These are phyloP conservation scores for Phytomonas francai DNA, from an alignment of 208 protist species.

Conservation along the genomic window DNA sequence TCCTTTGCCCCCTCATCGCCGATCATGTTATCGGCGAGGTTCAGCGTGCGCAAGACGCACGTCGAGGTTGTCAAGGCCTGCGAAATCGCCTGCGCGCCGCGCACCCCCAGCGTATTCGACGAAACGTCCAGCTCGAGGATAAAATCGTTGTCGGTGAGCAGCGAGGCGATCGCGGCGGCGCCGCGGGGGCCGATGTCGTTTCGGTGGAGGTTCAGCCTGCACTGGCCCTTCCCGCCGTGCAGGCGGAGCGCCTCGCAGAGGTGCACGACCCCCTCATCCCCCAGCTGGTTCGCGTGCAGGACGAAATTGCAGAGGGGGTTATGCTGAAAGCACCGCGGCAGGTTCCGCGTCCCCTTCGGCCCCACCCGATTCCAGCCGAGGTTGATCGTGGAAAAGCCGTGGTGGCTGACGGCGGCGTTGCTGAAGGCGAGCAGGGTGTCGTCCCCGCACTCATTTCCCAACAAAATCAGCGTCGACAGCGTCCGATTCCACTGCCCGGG, in stretches of 20 bases:
- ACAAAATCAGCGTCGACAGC: constrained; percentile 58
- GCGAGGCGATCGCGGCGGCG: constrained; percentile 48
- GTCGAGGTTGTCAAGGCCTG: constrained; percentile 22
- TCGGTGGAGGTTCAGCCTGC: constrained; percentile 63
- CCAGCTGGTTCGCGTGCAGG: constrained; percentile 65
- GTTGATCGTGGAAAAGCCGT: constrained; percentile 64
- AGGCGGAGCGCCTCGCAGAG: constrained; percentile 62
- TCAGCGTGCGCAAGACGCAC: constrained; percentile 35
- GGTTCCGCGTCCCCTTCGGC: constrained; percentile 66
- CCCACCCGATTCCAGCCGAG: constrained; percentile 81
- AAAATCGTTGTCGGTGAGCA: constrained; percentile 46
- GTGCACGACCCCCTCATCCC: constrained; percentile 55
- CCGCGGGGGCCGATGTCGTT: constrained; percentile 66
- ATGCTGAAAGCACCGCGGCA: constrained; percentile 64
- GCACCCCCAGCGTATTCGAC: constrained; percentile 71
- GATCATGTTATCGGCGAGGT: constrained; percentile 68
- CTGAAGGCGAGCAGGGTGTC: constrained; percentile 78
- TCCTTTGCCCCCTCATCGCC: constrained; percentile 74
- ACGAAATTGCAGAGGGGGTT: constrained; percentile 70
- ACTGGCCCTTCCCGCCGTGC: constrained; percentile 52
- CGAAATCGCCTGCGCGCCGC: constrained; percentile 54
- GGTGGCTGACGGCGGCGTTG: constrained; percentile 80
- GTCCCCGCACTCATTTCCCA: constrained; percentile 63
- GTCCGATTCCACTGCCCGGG: constrained; percentile 82
- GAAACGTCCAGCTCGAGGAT: constrained; percentile 65